phyloP scores from a whole-genome alignment of 2,329 filamentous ascomycete species.

The Chaetomiaceae sp. region DNA sequence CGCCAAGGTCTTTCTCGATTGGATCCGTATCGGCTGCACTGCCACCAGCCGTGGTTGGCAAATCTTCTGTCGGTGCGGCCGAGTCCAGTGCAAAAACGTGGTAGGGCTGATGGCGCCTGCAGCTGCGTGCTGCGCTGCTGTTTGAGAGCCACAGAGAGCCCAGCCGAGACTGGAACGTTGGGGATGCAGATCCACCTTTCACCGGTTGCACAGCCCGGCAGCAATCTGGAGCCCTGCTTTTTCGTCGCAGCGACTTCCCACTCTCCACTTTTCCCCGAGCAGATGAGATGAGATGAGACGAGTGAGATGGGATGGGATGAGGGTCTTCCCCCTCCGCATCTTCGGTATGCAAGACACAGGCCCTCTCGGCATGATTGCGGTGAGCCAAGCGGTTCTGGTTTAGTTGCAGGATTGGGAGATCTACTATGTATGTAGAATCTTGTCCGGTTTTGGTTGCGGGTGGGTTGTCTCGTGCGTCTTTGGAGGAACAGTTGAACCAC shows the following conservation, averaged over 20 bases:
- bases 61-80: not conserved
- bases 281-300: slow-evolving; percentile 2
- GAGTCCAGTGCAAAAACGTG: not conserved
- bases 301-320: slow-evolving; percentile 2
- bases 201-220: slow-evolving; percentile 10
- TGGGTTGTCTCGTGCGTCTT: too few species aligned
- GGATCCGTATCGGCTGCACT: not conserved
- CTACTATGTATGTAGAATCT: too few species aligned
- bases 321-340: not conserved
- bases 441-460: too few species aligned
- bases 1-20: not conserved
- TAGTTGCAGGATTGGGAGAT: too few species aligned
- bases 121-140: not conserved
- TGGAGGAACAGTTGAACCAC: slow-evolving; percentile 19
- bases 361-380: too few species aligned
- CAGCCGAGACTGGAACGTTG: not conserved
- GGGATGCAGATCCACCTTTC: not conserved
- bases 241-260: slow-evolving; percentile 6
- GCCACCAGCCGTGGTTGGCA: not conserved
- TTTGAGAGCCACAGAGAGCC: not conserved
- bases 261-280: too few species aligned
- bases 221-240: not conserved
- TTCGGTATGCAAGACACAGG: too few species aligned
- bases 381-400: too few species aligned
- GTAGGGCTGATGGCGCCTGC: slow-evolving; percentile 18